Base-by-base conservation (phyloP, 441 rosid species). In the Croton setiger region DNA sequence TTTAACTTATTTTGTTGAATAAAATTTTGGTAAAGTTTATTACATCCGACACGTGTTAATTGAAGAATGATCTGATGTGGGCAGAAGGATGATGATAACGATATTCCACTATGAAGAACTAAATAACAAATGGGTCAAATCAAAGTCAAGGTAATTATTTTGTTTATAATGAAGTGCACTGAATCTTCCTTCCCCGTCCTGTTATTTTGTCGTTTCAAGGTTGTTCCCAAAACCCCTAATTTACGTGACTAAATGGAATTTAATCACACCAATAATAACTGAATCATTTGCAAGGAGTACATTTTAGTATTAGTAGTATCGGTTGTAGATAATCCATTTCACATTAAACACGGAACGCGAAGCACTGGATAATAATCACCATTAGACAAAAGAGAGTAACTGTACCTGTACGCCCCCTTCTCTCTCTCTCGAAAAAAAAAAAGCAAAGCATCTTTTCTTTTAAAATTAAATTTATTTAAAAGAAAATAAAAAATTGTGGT, bases 391-490 rank as follows among this genome's bases (percentile, higher is more conserved):
- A 55, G 5, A 21, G 27, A 33, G 15, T 33, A 55, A 36, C 10
- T 33, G 27, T 17, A 1, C 9, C 10, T 33, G 27, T 17, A 1
- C 9, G 48, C 43, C 2, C 51, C 54, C 0, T 18, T 6, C 14
- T 1, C 5, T 2, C 6, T 11, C 4, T 4, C n/a, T 47, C 59
- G 13, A 20, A 59, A 5, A 13, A 14, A 6, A 4, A 55, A 44
- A 37, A 35, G 63, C 4, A 7, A 60, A 66, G 84, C 81, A 76
- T 74, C 70, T 76, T 75, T 67, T 41, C 63, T 17, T 51, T 66
- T 20, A n/a, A n/a, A n/a, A n/a, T n/a, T n/a, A n/a, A n/a, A n/a
- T 56, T 23, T 44, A 5, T 54, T 18, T 27, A 27, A 27, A 27
- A 27, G 31, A 27, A 27, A 27, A 27, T 0, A 27, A 27, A n/a